Conservation (phyloP, 2,329 filamentous ascomycete genomes). For the Alternaria postmessia region DNA sequence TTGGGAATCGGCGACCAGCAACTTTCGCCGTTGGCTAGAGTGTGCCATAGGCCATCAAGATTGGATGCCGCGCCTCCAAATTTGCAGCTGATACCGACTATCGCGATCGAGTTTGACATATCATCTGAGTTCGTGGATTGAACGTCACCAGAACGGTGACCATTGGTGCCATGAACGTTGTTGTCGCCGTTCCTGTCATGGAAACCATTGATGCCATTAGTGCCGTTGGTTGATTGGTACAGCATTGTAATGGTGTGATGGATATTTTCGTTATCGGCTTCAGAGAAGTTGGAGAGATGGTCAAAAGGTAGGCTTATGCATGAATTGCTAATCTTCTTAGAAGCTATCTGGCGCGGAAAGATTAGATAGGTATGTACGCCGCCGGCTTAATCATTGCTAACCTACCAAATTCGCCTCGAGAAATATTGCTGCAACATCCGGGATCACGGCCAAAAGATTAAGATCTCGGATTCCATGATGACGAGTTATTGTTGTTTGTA, state of each 20-base stretch:
- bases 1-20: background rate
- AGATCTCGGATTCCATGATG: too few relatives aligned
- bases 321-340: too few relatives aligned
- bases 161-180: background rate
- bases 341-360: background rate
- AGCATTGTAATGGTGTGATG: background rate
- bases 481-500: too few relatives aligned
- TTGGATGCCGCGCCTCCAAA: background rate
- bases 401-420: background rate
- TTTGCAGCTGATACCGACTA: slow-evolving; percentile 1
- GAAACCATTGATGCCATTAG: too few relatives aligned
- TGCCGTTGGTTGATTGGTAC: too few relatives aligned
- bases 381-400: background rate
- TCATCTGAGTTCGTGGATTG: background rate
- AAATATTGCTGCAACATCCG: too few relatives aligned
- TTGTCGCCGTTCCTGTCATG: too few relatives aligned
- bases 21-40: background rate
- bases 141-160: background rate
- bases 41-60: background rate
- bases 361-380: background rate
- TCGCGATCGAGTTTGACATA: background rate
- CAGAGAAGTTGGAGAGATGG: background rate
- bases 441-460: too few relatives aligned
- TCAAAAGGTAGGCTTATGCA: background rate
- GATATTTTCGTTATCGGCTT: background rate